Percentiles rank a stretch among this genome's conserved stretches.
Conservation (phyloP, 306 rosid genomes). For the Acacia acuminata region DNA sequence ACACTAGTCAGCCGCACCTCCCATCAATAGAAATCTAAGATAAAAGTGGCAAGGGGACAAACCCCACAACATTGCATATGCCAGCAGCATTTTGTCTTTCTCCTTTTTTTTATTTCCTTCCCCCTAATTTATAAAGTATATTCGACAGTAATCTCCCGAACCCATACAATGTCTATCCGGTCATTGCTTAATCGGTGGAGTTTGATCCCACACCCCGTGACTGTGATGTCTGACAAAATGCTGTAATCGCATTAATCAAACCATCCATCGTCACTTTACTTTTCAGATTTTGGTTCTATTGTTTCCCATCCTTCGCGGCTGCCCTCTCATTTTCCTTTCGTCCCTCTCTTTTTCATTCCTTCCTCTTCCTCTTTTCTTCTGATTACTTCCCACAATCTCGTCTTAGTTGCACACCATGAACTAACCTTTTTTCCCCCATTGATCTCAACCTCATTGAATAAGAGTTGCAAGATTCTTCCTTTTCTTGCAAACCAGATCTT, state of each 20-base stretch:
- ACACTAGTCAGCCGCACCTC: no score
- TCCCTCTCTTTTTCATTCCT: neutral
- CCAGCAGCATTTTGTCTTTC: no score
- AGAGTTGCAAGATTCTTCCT: neutral
- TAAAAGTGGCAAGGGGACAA: no score
- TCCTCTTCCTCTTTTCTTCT: neutral
- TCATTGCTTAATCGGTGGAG: neutral
- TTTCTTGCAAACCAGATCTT: neutral
- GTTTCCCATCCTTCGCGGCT: neutral
- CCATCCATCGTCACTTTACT: neutral
- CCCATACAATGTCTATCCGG: neutral
- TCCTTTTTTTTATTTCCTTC: no score
- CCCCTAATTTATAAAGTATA: no score
- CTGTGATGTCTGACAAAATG: neutral
- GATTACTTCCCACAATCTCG: neutral
- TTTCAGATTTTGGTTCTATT: neutral
- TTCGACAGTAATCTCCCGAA: neutral
- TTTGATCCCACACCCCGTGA: neutral
- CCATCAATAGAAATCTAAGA: no score
- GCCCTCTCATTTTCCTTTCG: neutral
- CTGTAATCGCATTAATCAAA: neutral
- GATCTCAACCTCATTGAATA: neutral
- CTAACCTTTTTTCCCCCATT: neutral
- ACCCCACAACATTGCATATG: no score
- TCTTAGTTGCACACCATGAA: neutral